Evolutionary conservation across 2,329 filamentous ascomycete genomes (phyloP).

Genomic region (Alternaria solani): DNA sequence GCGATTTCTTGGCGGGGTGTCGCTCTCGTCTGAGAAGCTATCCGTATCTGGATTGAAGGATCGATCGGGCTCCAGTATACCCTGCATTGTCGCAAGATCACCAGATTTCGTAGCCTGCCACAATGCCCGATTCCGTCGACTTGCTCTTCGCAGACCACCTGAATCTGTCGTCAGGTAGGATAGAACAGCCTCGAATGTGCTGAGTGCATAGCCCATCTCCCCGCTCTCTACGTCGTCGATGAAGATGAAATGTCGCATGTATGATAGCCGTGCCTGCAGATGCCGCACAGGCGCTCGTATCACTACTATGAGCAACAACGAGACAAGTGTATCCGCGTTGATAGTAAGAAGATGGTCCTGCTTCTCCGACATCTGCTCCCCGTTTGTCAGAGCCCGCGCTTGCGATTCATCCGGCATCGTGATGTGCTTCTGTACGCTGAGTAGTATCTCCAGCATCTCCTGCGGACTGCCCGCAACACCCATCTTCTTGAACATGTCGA

Average conservation of each 20-base stretch:
- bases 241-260: conserved; percentile 97
- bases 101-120: conserved; percentile 89
- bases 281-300: conserved; percentile 89
- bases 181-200: conserved; percentile 93
- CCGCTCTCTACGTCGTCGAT: conserved; percentile 97
- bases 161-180: conserved; percentile 88
- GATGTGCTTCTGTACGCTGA: conserved; percentile 83
- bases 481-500: conserved; percentile 91
- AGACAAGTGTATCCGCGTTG: conserved; percentile 92
- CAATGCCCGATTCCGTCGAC: conserved; percentile 81
- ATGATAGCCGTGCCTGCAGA: conserved; percentile 86
- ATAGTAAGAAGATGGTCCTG: conserved; percentile 67
- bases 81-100: conserved; percentile 75
- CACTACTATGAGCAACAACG: conserved; percentile 87
- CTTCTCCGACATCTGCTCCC: conserved; percentile 58
- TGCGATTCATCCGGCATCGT: conserved; percentile 64
- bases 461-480: conserved; percentile 78
- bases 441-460: conserved; percentile 83
- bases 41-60: conserved; percentile 48
- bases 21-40: conserved; percentile 40
- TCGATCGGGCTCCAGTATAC: conserved; percentile 77
- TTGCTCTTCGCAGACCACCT: conserved; percentile 80
- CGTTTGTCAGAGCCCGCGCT: conserved; percentile 27
- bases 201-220: conserved; percentile 94
- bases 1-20: conserved; percentile 29